Evolutionary conservation across 1,284 basidiomycete genomes (phyloP).

Genomic region (Apiotrichum domesticum): DNA sequence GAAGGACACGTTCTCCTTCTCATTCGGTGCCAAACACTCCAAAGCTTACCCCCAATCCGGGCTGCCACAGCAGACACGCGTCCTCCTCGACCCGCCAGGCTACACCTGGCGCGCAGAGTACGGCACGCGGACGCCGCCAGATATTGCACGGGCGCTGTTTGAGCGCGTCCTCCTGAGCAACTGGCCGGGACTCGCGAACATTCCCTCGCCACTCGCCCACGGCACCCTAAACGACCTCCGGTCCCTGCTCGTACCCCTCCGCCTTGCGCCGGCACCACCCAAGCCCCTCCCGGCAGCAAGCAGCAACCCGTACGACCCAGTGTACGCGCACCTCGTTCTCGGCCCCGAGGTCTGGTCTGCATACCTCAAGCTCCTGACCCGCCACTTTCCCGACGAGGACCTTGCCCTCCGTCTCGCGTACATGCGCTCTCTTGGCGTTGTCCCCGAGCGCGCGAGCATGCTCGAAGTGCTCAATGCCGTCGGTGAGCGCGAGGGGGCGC

Average conservation of each 20-base stretch:
- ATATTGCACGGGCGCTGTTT: constrained; percentile 22
- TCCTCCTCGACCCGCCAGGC: constrained; percentile 5
- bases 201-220: constrained; percentile 29
- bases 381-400: constrained; percentile 46
- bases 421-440: constrained; percentile 61
- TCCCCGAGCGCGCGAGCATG: constrained; percentile 56
- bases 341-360: constrained; percentile 54
- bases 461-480: constrained; percentile 62
- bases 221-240: neutral
- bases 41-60: neutral
- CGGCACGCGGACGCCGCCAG: constrained; percentile 7
- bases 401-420: constrained; percentile 59
- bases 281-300: neutral
- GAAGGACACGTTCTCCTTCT: constrained; percentile 17
- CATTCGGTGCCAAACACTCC: too few species aligned
- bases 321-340: constrained; percentile 52
- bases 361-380: constrained; percentile 61
- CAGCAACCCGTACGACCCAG: too few species aligned
- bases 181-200: constrained; percentile 27
- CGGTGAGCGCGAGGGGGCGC: constrained; percentile 60
- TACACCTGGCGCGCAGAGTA: constrained; percentile 19
- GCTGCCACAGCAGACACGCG: neutral
- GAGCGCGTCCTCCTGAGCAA: constrained; percentile 31
- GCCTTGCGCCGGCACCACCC: neutral
- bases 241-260: neutral